phyloP scores from a whole-genome alignment of 2,329 filamentous ascomycete species.

The Diaporthe humulicola region DNA sequence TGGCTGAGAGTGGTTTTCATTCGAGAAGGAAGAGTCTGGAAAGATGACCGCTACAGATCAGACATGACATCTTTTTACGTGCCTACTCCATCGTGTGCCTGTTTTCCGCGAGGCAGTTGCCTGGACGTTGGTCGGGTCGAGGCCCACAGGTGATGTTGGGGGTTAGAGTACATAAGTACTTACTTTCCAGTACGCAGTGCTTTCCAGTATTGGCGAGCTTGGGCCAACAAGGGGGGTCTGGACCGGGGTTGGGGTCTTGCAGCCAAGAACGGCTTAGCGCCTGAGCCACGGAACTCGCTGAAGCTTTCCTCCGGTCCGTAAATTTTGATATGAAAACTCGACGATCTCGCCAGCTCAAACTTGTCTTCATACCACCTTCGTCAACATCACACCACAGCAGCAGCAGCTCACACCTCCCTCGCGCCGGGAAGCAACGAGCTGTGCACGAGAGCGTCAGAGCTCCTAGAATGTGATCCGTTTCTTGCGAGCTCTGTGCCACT shows the following conservation, averaged over 20 bases:
- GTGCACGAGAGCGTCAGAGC: background rate
- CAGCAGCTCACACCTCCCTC: background rate
- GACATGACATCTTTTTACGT: background rate
- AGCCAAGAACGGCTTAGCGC: slow-evolving; percentile 16
- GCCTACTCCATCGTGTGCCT: background rate
- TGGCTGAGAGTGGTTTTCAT: background rate
- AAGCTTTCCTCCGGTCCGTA: slow-evolving; percentile 27
- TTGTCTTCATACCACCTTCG: background rate
- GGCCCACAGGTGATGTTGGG: background rate
- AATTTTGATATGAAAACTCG: slow-evolving; percentile 27
- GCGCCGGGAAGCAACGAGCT: slow-evolving; percentile 7
- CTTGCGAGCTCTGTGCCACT: slow-evolving; percentile 39
- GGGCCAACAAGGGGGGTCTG: background rate
- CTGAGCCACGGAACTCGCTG: slow-evolving; percentile 6
- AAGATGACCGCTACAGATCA: background rate
- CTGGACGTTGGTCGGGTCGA: background rate
- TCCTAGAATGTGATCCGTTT: slow-evolving; percentile 42
- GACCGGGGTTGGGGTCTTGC: no score
- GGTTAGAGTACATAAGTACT: background rate
- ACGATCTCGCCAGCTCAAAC: slow-evolving; percentile 6
- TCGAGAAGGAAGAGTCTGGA: background rate
- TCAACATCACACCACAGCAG: slow-evolving; percentile 21
- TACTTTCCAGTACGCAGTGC: background rate
- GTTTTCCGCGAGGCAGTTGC: background rate
- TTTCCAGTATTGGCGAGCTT: background rate